Percentiles rank a stretch among this genome's conserved stretches.
phyloP scores from a whole-genome alignment of 2,329 filamentous ascomycete genomes.

The Cercospora sp. region DNA sequence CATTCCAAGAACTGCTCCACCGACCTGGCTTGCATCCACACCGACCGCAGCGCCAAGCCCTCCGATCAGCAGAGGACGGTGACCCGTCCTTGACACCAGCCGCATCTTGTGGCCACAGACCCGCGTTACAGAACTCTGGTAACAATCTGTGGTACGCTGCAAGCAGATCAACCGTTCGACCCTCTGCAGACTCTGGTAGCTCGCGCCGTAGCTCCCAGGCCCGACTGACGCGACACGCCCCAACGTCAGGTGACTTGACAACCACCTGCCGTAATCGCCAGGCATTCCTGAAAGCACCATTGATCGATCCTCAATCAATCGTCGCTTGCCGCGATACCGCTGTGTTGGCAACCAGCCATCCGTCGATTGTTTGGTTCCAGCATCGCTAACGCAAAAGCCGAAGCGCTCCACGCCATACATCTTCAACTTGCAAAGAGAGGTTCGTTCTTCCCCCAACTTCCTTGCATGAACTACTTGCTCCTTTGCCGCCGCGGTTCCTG shows the following conservation, averaged over 20 bases:
- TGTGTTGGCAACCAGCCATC: conserved; percentile 28
- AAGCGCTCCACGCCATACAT: conserved; percentile 23
- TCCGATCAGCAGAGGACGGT: conserved; percentile 26
- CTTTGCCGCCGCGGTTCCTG: conserved; percentile 24
- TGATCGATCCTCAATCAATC: conserved; percentile 23
- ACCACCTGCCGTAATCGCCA: conserved; percentile 19
- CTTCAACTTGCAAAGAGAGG: conserved; percentile 27
- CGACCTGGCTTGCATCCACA: conserved; percentile 35
- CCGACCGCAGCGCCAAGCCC: conserved; percentile 28
- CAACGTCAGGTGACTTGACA: conserved; percentile 25
- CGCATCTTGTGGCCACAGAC: conserved; percentile 28
- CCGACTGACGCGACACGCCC: conserved; percentile 27
- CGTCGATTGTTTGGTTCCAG: conserved; percentile 21
- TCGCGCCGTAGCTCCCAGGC: conserved; percentile 20
- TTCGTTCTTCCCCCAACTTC: conserved; percentile 28
- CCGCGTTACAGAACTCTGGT: conserved; percentile 30
- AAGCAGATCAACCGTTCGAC: conserved; percentile 25
- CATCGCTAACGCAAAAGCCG: conserved; percentile 25
- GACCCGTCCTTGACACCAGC: conserved; percentile 28
- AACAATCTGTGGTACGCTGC: conserved; percentile 28
- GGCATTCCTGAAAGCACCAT: conserved; percentile 23
- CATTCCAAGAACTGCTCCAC: conserved; percentile 34
- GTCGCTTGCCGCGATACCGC: conserved; percentile 25
- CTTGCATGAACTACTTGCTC: conserved; percentile 29
- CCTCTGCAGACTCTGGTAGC: conserved; percentile 24